Base-by-base conservation (phyloP, 177 flowering plant genomes). In the Vitis hybrid region DNA sequence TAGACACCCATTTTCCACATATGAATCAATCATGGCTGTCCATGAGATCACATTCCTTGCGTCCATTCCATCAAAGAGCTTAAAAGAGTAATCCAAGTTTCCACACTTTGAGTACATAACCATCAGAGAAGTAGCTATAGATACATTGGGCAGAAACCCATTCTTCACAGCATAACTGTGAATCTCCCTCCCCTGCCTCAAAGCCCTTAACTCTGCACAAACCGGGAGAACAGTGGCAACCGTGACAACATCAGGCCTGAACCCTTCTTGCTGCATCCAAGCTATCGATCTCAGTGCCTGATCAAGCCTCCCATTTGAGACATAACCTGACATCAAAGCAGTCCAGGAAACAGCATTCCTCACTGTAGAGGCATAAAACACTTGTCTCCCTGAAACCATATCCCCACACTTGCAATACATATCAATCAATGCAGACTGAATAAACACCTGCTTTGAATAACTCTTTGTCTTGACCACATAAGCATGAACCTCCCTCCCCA, bases 251-350 rank as follows among this genome's bases (percentile, higher is more conserved):
- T 92, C 98, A 55, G 98, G 98, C 82, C 76, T 88, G 64, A 85
- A 81, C 23, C 96, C 92, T 83, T 94, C 98, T 71, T 90, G 93
- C 72, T 90, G 98, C 98, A 94, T 94, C 97, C 98, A 94, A 51
- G 71, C 70, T 6, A 92, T 67, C 8, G 92, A 86, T 67, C 93
- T 84, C 79, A 92, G 56, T n/a, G 98, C 97, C 80, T 89, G 93
- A 7, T 87, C 89, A 6, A 81, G 90, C 75, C 85, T 84, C 60
- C 94, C 96, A 78, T 86, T 89, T 7, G 87, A 78, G 49, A 67
- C 83, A 68, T 94, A 90, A 54, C 97, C 98, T 0, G 98, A 90
- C 71, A 92, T 79, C 64, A 94, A 72, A 49, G 96, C 92, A 11
- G 98, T 94, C 98, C 98, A 94, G 51, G 87, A 86, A 75, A 90